Conservation (phyloP, 2,329 filamentous ascomycete species). For the Fusarium sublunatum region DNA sequence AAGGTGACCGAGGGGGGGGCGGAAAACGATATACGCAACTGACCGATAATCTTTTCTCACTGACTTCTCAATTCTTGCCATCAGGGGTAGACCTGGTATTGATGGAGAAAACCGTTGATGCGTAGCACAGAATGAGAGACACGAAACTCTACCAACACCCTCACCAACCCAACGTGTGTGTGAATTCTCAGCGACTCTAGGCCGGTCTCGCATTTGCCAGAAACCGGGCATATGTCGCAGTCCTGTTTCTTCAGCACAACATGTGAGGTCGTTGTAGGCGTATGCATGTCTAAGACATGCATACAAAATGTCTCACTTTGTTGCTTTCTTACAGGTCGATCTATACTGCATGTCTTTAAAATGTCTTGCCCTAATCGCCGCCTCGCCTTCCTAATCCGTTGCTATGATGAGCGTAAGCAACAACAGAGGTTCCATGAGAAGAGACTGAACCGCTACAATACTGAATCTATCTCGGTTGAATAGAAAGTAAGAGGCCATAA, state of each 20-base stretch:
- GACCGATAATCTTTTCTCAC: slow-evolving; percentile 31
- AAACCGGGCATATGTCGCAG: slow-evolving; percentile 9
- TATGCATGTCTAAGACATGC: slow-evolving; percentile 52
- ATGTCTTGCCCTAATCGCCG: slow-evolving; percentile 42
- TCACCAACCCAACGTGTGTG: slow-evolving; percentile 2
- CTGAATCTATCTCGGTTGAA: neutral
- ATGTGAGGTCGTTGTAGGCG: slow-evolving; percentile 40
- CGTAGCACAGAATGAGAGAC: slow-evolving; percentile 13
- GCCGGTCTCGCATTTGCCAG: neutral
- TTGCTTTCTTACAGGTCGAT: slow-evolving; percentile 52
- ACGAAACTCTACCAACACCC: slow-evolving; percentile 4
- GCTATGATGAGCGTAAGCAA: slow-evolving; percentile 25
- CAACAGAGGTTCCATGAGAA: neutral
- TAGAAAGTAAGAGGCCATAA: neutral
- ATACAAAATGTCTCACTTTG: slow-evolving; percentile 53
- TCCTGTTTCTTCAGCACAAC: slow-evolving; percentile 35
- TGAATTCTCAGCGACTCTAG: neutral
- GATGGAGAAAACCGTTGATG: slow-evolving; percentile 20
- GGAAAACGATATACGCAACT: slow-evolving; percentile 25
- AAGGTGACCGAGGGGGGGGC: slow-evolving; percentile 18
- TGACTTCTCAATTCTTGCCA: slow-evolving; percentile 8
- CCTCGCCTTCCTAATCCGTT: slow-evolving; percentile 21
- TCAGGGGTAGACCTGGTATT: slow-evolving; percentile 28
- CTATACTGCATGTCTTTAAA: slow-evolving; percentile 41
- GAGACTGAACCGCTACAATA: no score